Base-by-base conservation (phyloP, 352 stramenopile species). In the Globisporangium ultimum region DNA sequence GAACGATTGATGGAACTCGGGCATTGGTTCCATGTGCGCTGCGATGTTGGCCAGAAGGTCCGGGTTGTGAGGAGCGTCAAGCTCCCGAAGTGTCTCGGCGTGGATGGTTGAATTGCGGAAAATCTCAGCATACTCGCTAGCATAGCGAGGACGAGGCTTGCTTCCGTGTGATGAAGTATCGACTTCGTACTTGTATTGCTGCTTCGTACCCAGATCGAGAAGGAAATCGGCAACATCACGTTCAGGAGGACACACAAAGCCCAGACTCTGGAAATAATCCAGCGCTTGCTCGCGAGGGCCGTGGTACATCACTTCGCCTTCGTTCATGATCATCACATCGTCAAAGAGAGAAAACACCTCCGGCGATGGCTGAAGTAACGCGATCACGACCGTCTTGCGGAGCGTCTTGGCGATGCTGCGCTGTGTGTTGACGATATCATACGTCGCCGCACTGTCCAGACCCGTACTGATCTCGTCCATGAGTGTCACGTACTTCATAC, bases 391-490 rank as follows among this genome's bases (percentile, higher is more conserved):
- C 0, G 77, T 84, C 51, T 76, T 76, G 15, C 67, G 61, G 7
- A 89, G 40, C 14, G 22, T 72, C 56, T 84, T 69, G 28, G 79
- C 77, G 9, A 88, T 71, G 14, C 60, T 72, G 0, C 66, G 70
- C 43, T 87, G 68, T 3, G 66, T 72, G 43, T 63, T 73, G 58
- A 84, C 75, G 56, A 87, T 89, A 41, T 88, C 78, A 47, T 61
- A 86, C 7, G 77, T 87, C 3, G 77, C 64, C 1, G 78, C 76
- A 24, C 66, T 79, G 62, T 87, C 78, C 0, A 88, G 63, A 3
- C 78, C 78, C 24, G 76, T 84, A 40, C 71, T 81, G 61, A 87
- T 83, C 54, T 87, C 71, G 65, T 97, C 91, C 64, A 97, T 80
- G 22, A 96, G 55, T 8, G 88, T 67, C 40, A 93, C 66, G 4